Evolutionary conservation across 805 yeast species (phyloP), one percentile per base, ranked within the genome.

Genomic region (Candida oleophila): DNA sequence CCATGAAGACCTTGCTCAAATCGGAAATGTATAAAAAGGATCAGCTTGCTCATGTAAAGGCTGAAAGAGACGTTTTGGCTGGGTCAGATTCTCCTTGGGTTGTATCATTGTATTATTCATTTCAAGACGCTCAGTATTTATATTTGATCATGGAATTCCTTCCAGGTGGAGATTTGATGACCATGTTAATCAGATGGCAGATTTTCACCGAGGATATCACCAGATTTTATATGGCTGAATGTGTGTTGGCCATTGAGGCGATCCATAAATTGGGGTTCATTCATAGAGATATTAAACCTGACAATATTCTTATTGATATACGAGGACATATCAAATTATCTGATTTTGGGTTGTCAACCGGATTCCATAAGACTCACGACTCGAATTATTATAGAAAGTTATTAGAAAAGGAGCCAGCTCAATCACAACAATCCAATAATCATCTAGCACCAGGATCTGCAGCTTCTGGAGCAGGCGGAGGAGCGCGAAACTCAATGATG

Each of bases 281-380:
- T 60, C 99, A 94, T 68, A 80, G 99, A 68, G 99, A 94, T 66
- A 92, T 94, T 59, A 94, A 94, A 67, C 99, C 99, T 0, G 99
- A 94, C 73, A 94, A 94, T 60, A 92, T 89, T 48, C 76, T 89
- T 60, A 88, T 89, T 55, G 96, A 89, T 64, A 86, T 85, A 55
- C 72, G 80, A 18, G 88, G 88, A 11, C 88, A 83, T 62, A 79
- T 83, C 56, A 83, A 83, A 61, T 68, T 83, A 41, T 76, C 82
- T 20, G 95, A 87, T 66, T 87, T 87, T 65, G 95, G 95, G 2
- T 71, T 87, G 52, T 82, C 89, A 58, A 85, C 97, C 0, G 97
- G 97, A 3, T 90, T 91, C 72, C 97, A 85, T 61, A 85, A 90
- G 70, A 90, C 97, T 0, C 97, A 90, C 60, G 97, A 90, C 62